Percentiles rank a stretch among this genome's conserved stretches.
Evolutionary conservation across 2,329 filamentous ascomycete species (phyloP).

Genomic region (Botrytis pseudocinerea): DNA sequence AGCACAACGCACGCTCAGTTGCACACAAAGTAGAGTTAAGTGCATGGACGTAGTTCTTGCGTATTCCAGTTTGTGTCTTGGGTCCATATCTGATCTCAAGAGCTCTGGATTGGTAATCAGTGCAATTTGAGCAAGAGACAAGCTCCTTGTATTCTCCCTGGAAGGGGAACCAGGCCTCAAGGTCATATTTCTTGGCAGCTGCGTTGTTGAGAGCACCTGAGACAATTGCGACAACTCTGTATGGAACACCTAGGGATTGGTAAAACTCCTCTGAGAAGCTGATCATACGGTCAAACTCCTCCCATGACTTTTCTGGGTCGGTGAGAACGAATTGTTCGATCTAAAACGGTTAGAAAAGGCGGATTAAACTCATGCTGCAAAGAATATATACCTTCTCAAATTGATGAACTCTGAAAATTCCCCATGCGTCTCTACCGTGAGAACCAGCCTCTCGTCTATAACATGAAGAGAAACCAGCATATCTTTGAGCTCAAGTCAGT

Average conservation of each 20-base stretch:
- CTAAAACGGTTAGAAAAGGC: conserved; percentile 45
- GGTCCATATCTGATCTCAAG: conserved; percentile 89
- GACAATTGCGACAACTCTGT: conserved; percentile 90
- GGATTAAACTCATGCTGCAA: conserved; percentile 25
- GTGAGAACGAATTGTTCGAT: conserved; percentile 79
- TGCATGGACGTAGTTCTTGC: conserved; percentile 93
- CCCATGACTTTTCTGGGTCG: conserved; percentile 88
- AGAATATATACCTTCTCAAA: conserved; percentile 75
- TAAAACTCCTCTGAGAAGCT: conserved; percentile 91
- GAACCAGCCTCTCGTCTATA: conserved; percentile 94
- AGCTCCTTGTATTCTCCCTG: conserved; percentile 98
- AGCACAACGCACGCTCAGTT: conserved; percentile 90
- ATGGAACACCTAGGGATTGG: conserved; percentile 82
- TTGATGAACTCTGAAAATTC: conserved; percentile 96
- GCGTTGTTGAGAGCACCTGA: conserved; percentile 94
- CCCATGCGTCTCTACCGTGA: conserved; percentile 93
- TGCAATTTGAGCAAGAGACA: conserved; percentile 97
- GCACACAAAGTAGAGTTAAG: conserved; percentile 89
- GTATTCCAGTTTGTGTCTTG: conserved; percentile 80
- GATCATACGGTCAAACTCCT: conserved; percentile 94
- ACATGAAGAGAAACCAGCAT: conserved; percentile 89
- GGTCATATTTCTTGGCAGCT: conserved; percentile 87
- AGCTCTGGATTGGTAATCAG: conserved; percentile 92
- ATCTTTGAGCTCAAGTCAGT: conserved; percentile 43
- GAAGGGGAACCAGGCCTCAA: conserved; percentile 96